Conservation (phyloP, 2,329 filamentous ascomycete genomes). For the Xylaria sp. region DNA sequence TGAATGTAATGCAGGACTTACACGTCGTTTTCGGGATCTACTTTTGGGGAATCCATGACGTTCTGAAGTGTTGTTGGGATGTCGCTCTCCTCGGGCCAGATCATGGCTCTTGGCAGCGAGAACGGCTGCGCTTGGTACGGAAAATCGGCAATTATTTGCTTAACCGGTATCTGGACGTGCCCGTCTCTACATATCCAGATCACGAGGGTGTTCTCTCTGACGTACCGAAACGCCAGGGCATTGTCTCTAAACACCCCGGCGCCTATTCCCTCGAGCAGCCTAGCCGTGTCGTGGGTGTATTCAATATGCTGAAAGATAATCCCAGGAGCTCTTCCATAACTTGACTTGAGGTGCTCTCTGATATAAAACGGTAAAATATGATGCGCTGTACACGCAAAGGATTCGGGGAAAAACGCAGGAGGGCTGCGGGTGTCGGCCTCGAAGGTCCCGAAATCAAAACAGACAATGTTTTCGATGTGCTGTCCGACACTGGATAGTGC, state of each 20-base stretch:
- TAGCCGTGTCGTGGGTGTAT: not conserved
- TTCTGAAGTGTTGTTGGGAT: not conserved
- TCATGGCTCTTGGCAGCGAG: not conserved
- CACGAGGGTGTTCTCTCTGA: constrained; percentile 1
- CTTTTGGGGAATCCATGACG: not conserved
- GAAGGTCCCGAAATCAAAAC: constrained; percentile 12
- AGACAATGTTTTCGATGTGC: constrained; percentile 3
- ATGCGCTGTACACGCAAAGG: not conserved
- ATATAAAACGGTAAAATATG: constrained; percentile 2
- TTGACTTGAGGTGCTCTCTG: not conserved
- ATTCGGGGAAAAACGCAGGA: too few species aligned
- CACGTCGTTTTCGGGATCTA: not conserved
- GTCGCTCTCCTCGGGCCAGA: constrained; percentile 1
- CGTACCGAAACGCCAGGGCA: not conserved
- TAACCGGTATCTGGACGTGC: constrained; percentile 1
- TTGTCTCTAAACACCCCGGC: constrained; percentile 2
- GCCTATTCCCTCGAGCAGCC: not conserved
- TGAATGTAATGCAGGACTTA: not conserved
- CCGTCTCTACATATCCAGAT: constrained; percentile 1
- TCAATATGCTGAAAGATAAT: not conserved
- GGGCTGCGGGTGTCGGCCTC: not conserved
- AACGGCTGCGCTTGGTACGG: not conserved
- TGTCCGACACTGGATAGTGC: not conserved
- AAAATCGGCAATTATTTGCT: constrained; percentile 17
- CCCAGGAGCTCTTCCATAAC: not conserved